Evolutionary conservation across 2,329 filamentous ascomycete genomes (phyloP).

Genomic region (Fusarium vanettenii): DNA sequence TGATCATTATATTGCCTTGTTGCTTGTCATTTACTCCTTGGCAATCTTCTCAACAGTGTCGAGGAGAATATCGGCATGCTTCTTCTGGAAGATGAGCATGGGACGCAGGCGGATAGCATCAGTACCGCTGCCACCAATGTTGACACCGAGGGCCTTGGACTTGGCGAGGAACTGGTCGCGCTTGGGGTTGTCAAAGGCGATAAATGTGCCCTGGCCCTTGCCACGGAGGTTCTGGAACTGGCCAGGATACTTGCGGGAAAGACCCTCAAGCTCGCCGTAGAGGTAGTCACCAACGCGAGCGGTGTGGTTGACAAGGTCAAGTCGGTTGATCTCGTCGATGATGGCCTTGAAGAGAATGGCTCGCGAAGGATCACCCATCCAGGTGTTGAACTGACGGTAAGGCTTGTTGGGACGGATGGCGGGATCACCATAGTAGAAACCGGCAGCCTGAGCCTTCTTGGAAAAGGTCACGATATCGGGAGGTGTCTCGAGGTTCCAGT

Average conservation of each 20-base stretch:
- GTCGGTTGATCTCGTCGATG: slow-evolving; percentile 80
- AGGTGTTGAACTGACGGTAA: slow-evolving; percentile 97
- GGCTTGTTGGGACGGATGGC: slow-evolving; percentile 89
- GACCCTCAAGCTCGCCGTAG: slow-evolving; percentile 73
- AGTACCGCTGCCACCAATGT: slow-evolving; percentile 86
- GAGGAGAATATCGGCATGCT: slow-evolving; percentile 87
- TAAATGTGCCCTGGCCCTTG: slow-evolving; percentile 90
- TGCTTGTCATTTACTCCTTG: slow-evolving; percentile 50
- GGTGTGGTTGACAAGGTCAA: slow-evolving; percentile 83
- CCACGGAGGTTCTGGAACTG: slow-evolving; percentile 87
- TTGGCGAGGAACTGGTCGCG: slow-evolving; percentile 82
- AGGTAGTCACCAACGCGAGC: slow-evolving; percentile 83
- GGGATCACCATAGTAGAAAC: slow-evolving; percentile 89
- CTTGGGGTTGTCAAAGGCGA: slow-evolving; percentile 87
- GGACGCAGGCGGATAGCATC: slow-evolving; percentile 82
- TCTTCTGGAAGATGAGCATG: slow-evolving; percentile 93
- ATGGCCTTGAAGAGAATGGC: slow-evolving; percentile 89
- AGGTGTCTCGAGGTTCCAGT: slow-evolving; percentile 84
- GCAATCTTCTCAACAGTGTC: slow-evolving; percentile 82
- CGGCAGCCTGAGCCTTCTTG: slow-evolving; percentile 94
- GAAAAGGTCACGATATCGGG: slow-evolving; percentile 96
- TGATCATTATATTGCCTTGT: neutral
- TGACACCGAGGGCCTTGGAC: slow-evolving; percentile 84
- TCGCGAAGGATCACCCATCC: slow-evolving; percentile 93
- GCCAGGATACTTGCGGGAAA: slow-evolving; percentile 77